Percentiles rank a stretch among this genome's conserved stretches.
phyloP scores from a whole-genome alignment of 129 eudicot species.

The Saposhnikovia divaricata region DNA sequence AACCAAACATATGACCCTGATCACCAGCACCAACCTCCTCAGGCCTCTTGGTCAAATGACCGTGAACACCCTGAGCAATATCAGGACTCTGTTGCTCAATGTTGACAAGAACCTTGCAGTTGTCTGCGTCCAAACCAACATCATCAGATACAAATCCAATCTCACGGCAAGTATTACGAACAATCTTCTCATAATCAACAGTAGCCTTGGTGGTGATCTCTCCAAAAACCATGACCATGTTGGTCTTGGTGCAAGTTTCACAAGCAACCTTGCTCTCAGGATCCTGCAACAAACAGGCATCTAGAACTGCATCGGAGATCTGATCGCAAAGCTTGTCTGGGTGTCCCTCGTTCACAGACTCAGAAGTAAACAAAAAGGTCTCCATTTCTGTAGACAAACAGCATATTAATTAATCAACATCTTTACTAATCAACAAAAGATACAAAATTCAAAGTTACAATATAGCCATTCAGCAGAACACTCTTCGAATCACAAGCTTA shows the following conservation, averaged over 20 bases:
- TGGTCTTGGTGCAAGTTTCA: conserved; percentile 66
- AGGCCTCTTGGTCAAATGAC: conserved; percentile 57
- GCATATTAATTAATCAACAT: neutral
- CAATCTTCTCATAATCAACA: conserved; percentile 51
- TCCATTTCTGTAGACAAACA: conserved; percentile 39
- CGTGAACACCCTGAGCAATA: conserved; percentile 66
- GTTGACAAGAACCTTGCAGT: conserved; percentile 56
- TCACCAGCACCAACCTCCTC: conserved; percentile 70
- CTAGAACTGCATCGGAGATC: conserved; percentile 57
- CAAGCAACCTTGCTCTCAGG: conserved; percentile 70
- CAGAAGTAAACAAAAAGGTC: conserved; percentile 63
- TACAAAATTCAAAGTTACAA: too few species aligned
- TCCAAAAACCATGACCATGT: conserved; percentile 66
- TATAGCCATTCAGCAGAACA: too few species aligned
- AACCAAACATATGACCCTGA: conserved; percentile 64
- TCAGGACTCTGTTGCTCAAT: conserved; percentile 66
- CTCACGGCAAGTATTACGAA: conserved; percentile 49
- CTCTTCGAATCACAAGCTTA: too few species aligned
- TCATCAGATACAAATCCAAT: conserved; percentile 57
- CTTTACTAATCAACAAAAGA: neutral
- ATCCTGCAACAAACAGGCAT: conserved; percentile 56
- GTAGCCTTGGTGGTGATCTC: conserved; percentile 63
- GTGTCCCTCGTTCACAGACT: conserved; percentile 73
- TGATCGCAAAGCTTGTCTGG: conserved; percentile 70
- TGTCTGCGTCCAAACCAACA: conserved; percentile 60